A percentile compares a stretch with the other conserved stretches of the same genome.
Evolutionary conservation across 179 eudicot species (phyloP).

Genomic region (Gypsophila paniculata): DNA sequence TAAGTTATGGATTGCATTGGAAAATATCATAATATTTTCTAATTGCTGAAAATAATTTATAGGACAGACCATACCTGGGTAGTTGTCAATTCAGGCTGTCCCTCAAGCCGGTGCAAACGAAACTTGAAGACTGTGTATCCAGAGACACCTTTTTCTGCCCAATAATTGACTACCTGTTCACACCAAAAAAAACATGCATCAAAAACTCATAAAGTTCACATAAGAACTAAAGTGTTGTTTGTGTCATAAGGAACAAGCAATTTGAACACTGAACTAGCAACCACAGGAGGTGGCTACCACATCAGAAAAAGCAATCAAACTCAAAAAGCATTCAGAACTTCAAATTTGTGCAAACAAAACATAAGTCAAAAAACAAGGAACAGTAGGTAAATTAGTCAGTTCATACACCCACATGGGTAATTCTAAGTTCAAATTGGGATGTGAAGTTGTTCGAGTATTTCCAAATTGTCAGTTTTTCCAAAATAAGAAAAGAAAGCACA

Average conservation of each 20-base stretch:
- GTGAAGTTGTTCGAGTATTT: neutral
- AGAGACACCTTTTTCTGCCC: slow-evolving; percentile 83
- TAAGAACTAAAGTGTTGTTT: neutral
- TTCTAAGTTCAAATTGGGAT: too few relatives aligned
- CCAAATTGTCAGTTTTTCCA: neutral
- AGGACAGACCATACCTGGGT: slow-evolving; percentile 50
- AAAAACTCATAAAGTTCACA: neutral
- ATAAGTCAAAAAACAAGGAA: neutral
- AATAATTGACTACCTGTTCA: slow-evolving; percentile 52
- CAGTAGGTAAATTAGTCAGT: neutral
- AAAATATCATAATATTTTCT: too few relatives aligned
- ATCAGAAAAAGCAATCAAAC: neutral
- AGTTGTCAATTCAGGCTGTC: slow-evolving; percentile 71
- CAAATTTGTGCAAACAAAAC: neutral
- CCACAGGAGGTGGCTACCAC: neutral
- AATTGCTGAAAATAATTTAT: neutral
- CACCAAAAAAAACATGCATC: neutral
- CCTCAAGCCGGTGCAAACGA: slow-evolving; percentile 54
- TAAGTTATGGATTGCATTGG: too few relatives aligned
- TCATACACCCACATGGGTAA: neutral
- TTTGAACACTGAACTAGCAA: neutral
- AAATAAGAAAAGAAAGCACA: neutral
- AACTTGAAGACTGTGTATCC: slow-evolving; percentile 73
- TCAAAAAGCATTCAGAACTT: slow-evolving; percentile 2
- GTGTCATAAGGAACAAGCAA: neutral